Evolutionary conservation across 2,329 filamentous ascomycete genomes (phyloP), one percentile per base, ranked within the genome.

Genomic region (Microsporum audouinii): DNA sequence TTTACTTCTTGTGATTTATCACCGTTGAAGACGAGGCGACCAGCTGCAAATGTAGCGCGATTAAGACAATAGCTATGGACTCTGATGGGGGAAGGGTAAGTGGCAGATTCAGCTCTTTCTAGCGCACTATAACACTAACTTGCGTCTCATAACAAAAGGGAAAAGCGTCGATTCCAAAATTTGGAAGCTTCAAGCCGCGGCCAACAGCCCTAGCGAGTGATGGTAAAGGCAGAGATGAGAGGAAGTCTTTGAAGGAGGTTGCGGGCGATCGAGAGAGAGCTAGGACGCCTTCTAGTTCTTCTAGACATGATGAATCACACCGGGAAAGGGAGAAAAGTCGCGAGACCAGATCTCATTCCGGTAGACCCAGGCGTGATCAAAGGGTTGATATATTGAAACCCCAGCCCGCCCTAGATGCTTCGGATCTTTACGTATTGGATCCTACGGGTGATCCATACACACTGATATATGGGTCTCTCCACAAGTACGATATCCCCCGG

Each of bases 381-480:
- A 12, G 29, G 2, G 29, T 6, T 3, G 41, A 43, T 12, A 58
- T 14, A 12, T 41, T 23, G 36, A 43, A 58, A 51, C 7, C 45
- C 12, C n/a, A 38, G 14, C 5, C 29, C 3, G 2, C 36, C 2
- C 55, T 23, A 39, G 39, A 43, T 57, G 36, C 12, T 5, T 14
- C 34, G 14, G 14, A 59, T 33, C 69, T 80, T 2, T 91, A 83
- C 70, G 67, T 83, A 51, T 68, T 88, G 58, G 92, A 97, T 72
- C 83, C 78, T 47, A 85, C 84, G 68, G 91, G 92, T 0, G 92
- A 97, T 68, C 77, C 80, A 3, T 80, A 90, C 56, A 90, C 94
- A 65, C 72, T 87, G 51, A 81, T 81, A 31, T 96, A 91, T 71
- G 89, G 88, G 1, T 81, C 83, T 33, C 80, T 88, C 43, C 85